These are phyloP conservation scores for Cordyceps fumosorosea DNA, from an alignment of 2,329 filamentous ascomycete species.

Conservation along the genomic window DNA sequence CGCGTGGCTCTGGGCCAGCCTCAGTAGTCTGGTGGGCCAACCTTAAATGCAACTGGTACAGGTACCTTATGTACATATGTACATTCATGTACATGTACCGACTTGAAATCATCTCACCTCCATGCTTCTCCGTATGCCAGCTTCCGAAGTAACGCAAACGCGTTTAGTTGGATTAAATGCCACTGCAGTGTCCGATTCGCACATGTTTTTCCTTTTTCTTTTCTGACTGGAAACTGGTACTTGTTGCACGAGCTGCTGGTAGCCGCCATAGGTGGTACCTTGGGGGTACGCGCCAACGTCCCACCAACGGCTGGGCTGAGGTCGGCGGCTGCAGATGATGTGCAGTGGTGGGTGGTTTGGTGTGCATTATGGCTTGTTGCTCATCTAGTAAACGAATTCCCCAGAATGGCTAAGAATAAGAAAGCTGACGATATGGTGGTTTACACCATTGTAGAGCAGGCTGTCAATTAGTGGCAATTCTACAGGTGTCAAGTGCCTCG, in stretches of 20 bases:
- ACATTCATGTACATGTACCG: not conserved
- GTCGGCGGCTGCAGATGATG: too few species aligned
- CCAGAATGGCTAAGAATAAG: too few species aligned
- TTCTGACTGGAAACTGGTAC: not conserved
- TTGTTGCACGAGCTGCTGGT: not conserved
- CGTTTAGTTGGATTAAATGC: not conserved
- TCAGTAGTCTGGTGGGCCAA: not conserved
- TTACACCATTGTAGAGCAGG: too few species aligned
- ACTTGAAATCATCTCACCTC: not conserved
- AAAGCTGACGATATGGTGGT: too few species aligned
- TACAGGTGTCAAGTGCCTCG: too few species aligned
- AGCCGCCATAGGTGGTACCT: not conserved
- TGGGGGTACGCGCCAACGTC: too few species aligned
- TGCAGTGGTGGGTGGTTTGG: too few species aligned
- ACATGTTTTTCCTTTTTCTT: not conserved
- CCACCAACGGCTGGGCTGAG: too few species aligned
- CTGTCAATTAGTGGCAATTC: too few species aligned
- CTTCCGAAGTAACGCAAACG: not conserved
- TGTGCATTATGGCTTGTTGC: too few species aligned
- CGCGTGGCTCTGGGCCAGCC: not conserved
- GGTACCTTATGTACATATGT: not conserved
- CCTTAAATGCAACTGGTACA: too few species aligned
- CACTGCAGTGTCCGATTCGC: not conserved
- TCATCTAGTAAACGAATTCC: too few species aligned
- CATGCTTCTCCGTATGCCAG: not conserved